These are phyloP conservation scores for Mucuna pruriens DNA, from an alignment of 306 rosid genomes.

Conservation along the genomic window DNA sequence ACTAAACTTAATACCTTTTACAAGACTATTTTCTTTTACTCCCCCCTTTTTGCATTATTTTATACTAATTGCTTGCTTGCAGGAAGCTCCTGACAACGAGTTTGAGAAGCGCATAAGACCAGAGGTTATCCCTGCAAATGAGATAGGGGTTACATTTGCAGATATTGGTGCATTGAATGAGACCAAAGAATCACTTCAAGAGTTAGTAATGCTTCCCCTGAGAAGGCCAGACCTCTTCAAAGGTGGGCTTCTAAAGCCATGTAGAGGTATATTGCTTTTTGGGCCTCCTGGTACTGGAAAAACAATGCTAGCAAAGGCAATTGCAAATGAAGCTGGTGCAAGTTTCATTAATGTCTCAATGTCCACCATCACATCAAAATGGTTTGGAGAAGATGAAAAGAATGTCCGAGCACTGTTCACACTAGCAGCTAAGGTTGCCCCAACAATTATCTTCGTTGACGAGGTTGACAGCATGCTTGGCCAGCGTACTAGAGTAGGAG, in stretches of 20 bases:
- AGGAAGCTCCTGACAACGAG: slow-evolving; percentile 84
- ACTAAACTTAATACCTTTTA: neutral
- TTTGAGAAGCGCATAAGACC: slow-evolving; percentile 85
- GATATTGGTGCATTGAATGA: slow-evolving; percentile 83
- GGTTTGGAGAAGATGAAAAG: slow-evolving; percentile 86
- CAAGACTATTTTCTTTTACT: neutral
- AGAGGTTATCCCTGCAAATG: slow-evolving; percentile 80
- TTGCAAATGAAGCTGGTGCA: slow-evolving; percentile 87
- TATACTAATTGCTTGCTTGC: slow-evolving; percentile 25
- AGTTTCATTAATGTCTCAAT: slow-evolving; percentile 82
- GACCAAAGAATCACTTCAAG: slow-evolving; percentile 82
- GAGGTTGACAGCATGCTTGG: slow-evolving; percentile 95
- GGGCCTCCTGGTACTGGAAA: slow-evolving; percentile 94
- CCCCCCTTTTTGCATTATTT: neutral
- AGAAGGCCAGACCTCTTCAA: slow-evolving; percentile 83
- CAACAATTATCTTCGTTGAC: slow-evolving; percentile 79
- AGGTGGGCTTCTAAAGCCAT: slow-evolving; percentile 79
- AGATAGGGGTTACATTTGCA: slow-evolving; percentile 82
- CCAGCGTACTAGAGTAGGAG: slow-evolving; percentile 76
- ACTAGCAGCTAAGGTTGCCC: slow-evolving; percentile 82
- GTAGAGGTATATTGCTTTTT: slow-evolving; percentile 79
- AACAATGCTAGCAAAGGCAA: slow-evolving; percentile 89
- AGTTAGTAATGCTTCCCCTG: slow-evolving; percentile 84
- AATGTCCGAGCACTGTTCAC: slow-evolving; percentile 78
- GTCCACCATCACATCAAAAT: slow-evolving; percentile 78